phyloP scores from a whole-genome alignment of 345 rosid genomes.

The Murraya koenigii region DNA sequence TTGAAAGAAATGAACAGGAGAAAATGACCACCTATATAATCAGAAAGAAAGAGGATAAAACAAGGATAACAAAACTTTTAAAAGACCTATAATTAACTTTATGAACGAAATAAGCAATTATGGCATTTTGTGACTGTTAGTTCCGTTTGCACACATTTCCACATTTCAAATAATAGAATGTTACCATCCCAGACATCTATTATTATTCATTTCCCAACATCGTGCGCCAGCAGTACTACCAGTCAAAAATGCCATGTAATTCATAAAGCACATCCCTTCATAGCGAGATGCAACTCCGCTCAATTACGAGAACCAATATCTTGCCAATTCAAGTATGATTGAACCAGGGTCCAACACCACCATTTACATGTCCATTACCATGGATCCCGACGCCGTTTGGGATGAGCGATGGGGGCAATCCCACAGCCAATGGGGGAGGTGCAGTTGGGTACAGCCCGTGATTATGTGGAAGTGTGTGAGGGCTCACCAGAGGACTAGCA shows the following conservation, averaged over 20 bases:
- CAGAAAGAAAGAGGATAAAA: neutral
- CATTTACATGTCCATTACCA: constrained; percentile 76
- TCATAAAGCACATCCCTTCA: constrained; percentile 22
- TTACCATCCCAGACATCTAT: constrained; percentile 9
- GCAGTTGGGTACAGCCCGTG: constrained; percentile 69
- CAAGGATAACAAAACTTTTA: constrained; percentile 5
- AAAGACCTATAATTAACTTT: constrained; percentile 16
- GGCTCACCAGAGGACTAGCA: constrained; percentile 64
- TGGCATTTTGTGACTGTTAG: constrained; percentile 50
- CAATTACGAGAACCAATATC: constrained; percentile 15
- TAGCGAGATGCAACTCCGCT: constrained; percentile 23
- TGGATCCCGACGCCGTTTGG: constrained; percentile 79
- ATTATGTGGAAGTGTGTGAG: constrained; percentile 54
- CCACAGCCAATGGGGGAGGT: constrained; percentile 68
- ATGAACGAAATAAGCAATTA: constrained; percentile 7
- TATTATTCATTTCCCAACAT: constrained; percentile 23
- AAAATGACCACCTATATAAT: neutral
- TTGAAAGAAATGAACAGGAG: neutral
- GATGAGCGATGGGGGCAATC: constrained; percentile 59
- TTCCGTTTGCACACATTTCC: constrained; percentile 32
- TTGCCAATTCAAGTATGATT: constrained; percentile 42
- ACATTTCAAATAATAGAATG: constrained; percentile 7
- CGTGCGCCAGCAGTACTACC: constrained; percentile 33
- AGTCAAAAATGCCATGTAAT: constrained; percentile 38
- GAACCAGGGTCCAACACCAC: constrained; percentile 83